Evolutionary conservation across 768 basidiomycete species (phyloP).

Genomic region (Termitomyces heimii): DNA sequence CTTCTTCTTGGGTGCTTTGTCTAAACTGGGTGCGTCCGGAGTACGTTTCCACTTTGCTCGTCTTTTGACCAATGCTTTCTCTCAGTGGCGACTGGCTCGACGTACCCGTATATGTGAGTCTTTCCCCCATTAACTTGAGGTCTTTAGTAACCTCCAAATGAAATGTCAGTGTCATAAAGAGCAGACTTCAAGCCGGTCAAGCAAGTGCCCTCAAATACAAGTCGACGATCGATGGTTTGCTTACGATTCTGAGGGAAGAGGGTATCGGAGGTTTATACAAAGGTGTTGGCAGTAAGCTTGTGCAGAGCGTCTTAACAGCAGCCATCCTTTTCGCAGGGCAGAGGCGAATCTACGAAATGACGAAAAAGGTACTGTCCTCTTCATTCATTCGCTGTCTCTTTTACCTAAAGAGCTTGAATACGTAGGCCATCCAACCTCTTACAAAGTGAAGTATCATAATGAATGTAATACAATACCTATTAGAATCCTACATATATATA

Average conservation of each 20-base stretch:
- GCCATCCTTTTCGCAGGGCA: conserved; percentile 92
- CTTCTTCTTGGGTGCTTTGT: conserved; percentile 91
- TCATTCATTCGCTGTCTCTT: not conserved
- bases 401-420: not conserved
- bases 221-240: conserved; percentile 71
- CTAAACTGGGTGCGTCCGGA: conserved; percentile 66
- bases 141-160: not conserved
- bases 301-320: conserved; percentile 90
- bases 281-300: conserved; percentile 81
- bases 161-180: conserved; percentile 59
- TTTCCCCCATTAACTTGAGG: not conserved
- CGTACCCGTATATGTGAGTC: conserved; percentile 44
- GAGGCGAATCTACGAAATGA: conserved; percentile 72
- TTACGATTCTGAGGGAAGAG: conserved; percentile 73
- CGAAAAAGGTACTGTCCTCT: conserved; percentile 37
- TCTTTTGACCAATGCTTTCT: not conserved
- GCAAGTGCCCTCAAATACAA: conserved; percentile 63
- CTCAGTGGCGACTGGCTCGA: conserved; percentile 42
- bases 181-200: conserved; percentile 71
- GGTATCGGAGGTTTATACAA: conserved; percentile 82
- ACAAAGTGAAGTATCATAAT: conserved; percentile 4
- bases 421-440: conserved; percentile 11
- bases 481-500: not conserved
- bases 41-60: not conserved
- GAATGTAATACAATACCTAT: not conserved